Percentiles rank a stretch among this genome's conserved stretches.
phyloP scores from a whole-genome alignment of 2,329 filamentous ascomycete species.

The Gaeumannomyces tritici region DNA sequence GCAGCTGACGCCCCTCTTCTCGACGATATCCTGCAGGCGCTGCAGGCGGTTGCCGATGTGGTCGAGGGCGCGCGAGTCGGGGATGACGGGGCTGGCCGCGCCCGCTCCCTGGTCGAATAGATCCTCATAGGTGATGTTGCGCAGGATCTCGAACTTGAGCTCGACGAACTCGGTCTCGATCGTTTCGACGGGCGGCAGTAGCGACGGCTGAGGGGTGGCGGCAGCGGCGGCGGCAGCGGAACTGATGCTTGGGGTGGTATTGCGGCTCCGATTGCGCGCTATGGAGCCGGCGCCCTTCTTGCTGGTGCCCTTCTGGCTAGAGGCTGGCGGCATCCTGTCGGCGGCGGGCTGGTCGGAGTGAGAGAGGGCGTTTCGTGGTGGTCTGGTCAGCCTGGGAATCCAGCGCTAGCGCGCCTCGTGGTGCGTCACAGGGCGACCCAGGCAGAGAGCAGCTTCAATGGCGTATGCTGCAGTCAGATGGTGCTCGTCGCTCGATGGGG shows the following conservation, averaged over 20 bases:
- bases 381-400: not conserved
- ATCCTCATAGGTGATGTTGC: constrained; percentile 57
- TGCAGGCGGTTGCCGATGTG: constrained; percentile 55
- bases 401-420: not conserved
- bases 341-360: not conserved
- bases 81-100: constrained; percentile 44
- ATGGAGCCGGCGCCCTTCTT: constrained; percentile 55
- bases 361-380: not conserved
- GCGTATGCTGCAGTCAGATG: not conserved
- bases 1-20: constrained; percentile 57
- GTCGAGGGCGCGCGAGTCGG: constrained; percentile 54
- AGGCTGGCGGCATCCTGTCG: constrained; percentile 43
- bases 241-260: constrained; percentile 54
- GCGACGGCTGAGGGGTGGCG: constrained; percentile 34
- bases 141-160: constrained; percentile 48
- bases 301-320: constrained; percentile 52
- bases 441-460: not conserved
- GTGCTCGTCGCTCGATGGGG: not conserved
- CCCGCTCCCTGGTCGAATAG: constrained; percentile 50
- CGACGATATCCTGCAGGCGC: constrained; percentile 55
- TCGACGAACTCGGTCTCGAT: constrained; percentile 58
- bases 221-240: constrained; percentile 18
- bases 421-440: not conserved
- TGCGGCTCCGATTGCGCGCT: constrained; percentile 60
- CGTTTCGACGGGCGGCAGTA: constrained; percentile 43